Base-by-base conservation (phyloP, 208 protist species). In the Trypanosoma caninum region DNA sequence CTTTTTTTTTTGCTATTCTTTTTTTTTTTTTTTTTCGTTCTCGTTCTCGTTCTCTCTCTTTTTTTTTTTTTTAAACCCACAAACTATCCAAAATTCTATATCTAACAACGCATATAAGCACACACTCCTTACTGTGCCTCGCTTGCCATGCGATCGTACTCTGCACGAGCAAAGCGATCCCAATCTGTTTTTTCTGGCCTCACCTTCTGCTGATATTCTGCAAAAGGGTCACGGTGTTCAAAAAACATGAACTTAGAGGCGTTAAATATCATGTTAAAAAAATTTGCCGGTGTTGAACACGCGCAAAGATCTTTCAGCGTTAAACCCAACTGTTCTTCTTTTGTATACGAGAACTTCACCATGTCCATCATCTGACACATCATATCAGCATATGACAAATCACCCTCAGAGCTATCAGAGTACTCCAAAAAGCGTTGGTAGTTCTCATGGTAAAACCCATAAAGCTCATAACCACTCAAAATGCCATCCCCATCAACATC, bases 231-330 rank as follows among this genome's bases (percentile, higher is more conserved):
- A 20, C 89, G 76, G 31, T 91, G 79, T 73, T 98, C 97, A 68
- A 96, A 97, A 3, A 84, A 56, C 50, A 98, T 82, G 62, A 98
- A 98, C 72, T 98, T 98, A 2, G 72, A 73, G 0, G 96, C 83
- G 69, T 99, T 98, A 52, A 97, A 93, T 23, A 99, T 76, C 66
- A 97, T 87, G 73, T 98, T 97, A 72, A 98, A 98, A 59, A 99
- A 95, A 61, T 93, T 85, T 2, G 81, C 80, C 34, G 87, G 74
- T 16, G 91, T 83, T 18, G 76, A 62, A 60, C 88, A 97, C n/a
- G 69, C 69, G 20, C 92, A 94, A 34, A 98, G 72, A 65, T 98
- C 96, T 18, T 72, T 71, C 2, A 98, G 66, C 2, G 87, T 96
- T 10, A 99, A 72, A 34, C 80, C 82, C 50, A 62, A 69, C 41